Conservation (phyloP, 2,329 filamentous ascomycete species). For the Hypoxylon sp. region DNA sequence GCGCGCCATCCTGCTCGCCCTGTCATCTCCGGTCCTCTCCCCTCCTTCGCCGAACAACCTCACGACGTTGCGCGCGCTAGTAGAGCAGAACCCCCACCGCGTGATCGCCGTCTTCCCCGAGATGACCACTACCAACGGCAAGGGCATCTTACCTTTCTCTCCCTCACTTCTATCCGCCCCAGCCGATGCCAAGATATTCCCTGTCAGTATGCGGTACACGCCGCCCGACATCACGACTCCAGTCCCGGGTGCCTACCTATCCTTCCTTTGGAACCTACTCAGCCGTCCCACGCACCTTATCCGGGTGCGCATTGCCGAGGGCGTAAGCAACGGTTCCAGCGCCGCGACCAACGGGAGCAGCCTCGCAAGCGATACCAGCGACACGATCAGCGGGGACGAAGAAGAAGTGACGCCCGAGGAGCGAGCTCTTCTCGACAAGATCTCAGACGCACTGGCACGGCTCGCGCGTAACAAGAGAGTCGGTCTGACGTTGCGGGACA, state of each 20-base stretch:
- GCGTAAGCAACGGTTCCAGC: conserved; percentile 69
- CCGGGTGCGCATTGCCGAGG: conserved; percentile 89
- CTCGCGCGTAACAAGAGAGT: conserved; percentile 91
- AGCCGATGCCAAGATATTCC: conserved; percentile 83
- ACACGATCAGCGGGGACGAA: conserved; percentile 41
- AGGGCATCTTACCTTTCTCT: conserved; percentile 87
- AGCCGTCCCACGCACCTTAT: conserved; percentile 90
- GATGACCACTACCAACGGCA: conserved; percentile 93
- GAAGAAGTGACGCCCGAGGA: conserved; percentile 68
- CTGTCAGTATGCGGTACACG: conserved; percentile 90
- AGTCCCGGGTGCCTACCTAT: conserved; percentile 78
- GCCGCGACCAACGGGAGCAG: conserved; percentile 56
- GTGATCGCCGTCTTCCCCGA: conserved; percentile 93
- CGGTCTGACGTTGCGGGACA: conserved; percentile 85
- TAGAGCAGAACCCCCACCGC: conserved; percentile 78
- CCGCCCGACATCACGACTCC: conserved; percentile 93
- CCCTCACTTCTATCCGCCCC: conserved; percentile 80
- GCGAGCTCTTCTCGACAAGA: conserved; percentile 78
- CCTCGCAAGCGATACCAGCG: conserved; percentile 34
- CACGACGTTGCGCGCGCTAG: conserved; percentile 74
- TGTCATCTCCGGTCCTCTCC: conserved; percentile 68
- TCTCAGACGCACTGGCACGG: conserved; percentile 89
- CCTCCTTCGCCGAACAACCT: conserved; percentile 65
- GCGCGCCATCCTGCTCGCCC: conserved; percentile 80
- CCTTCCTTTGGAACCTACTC: conserved; percentile 89